Conservation (phyloP, 768 basidiomycete species). For the Tulasnella sp. region DNA sequence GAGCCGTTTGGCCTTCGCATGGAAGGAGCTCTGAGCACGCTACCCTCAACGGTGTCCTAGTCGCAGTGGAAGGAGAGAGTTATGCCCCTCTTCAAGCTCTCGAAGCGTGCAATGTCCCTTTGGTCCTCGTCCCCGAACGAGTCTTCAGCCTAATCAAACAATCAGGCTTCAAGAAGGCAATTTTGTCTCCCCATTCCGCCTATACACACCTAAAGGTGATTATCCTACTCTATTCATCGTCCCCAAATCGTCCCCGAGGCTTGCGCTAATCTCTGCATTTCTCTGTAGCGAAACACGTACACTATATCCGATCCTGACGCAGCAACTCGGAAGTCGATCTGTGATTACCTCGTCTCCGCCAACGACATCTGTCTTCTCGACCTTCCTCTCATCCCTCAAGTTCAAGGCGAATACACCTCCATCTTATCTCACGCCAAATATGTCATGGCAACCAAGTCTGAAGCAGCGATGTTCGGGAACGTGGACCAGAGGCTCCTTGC, state of each 20-base stretch:
- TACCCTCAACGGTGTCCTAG: not conserved
- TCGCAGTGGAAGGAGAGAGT: not conserved
- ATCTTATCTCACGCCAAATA: not conserved
- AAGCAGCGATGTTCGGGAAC: not conserved
- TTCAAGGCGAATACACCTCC: not conserved
- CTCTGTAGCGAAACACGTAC: not conserved
- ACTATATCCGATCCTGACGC: not conserved
- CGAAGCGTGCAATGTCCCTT: not conserved
- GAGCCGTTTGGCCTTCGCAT: not conserved
- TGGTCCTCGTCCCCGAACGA: not conserved
- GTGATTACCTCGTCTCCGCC: constrained; percentile 20
- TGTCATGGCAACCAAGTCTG: not conserved
- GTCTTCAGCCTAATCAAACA: not conserved
- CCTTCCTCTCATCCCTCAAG: not conserved
- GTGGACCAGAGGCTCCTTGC: not conserved
- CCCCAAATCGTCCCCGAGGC: too few relatives aligned
- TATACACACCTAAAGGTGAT: not conserved
- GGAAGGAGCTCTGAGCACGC: not conserved
- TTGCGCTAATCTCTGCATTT: too few relatives aligned
- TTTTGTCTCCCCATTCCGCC: not conserved
- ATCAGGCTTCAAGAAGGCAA: not conserved
- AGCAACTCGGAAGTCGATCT: not conserved
- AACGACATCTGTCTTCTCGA: constrained; percentile 8
- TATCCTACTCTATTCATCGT: too few relatives aligned
- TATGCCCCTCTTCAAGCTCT: not conserved